These are phyloP conservation scores for Pinus albicaulis DNA, from an alignment of 75 land plant species.

Conservation along the genomic window DNA sequence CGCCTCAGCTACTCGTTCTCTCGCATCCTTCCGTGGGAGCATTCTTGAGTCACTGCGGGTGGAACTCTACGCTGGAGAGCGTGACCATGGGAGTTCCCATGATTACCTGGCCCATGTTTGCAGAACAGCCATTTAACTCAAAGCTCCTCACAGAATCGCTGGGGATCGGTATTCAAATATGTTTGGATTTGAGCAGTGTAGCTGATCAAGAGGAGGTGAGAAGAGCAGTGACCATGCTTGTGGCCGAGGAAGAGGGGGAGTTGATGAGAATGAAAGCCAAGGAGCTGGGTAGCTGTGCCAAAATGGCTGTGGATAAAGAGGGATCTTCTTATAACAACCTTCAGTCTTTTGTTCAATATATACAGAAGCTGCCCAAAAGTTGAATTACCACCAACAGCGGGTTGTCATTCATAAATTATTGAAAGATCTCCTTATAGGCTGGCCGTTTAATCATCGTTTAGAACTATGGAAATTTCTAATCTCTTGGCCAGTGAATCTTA, in stretches of 20 bases:
- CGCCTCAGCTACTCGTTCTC: slow-evolving; percentile 12
- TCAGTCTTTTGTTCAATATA: background rate
- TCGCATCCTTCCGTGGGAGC: slow-evolving; percentile 14
- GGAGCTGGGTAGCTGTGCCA: background rate
- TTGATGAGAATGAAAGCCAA: background rate
- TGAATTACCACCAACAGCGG: no score
- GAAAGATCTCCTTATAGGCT: no score
- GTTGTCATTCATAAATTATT: no score
- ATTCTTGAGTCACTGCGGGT: slow-evolving; percentile 18
- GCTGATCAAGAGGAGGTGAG: background rate
- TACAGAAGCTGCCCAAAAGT: no score
- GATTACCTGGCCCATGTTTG: background rate
- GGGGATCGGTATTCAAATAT: background rate
- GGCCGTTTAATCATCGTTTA: no score
- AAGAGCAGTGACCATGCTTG: background rate
- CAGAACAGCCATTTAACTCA: no score
- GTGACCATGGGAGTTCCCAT: background rate
- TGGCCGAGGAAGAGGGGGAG: background rate
- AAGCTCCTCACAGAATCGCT: no score
- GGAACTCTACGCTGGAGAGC: slow-evolving; percentile 17
- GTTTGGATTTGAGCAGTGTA: background rate
- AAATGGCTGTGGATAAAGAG: background rate
- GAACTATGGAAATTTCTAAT: no score
- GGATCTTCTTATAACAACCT: background rate
- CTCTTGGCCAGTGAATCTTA: no score